Percentiles rank a stretch among this genome's conserved stretches.
Conservation (phyloP, 352 stramenopile genomes). For the Pythium biforme region DNA sequence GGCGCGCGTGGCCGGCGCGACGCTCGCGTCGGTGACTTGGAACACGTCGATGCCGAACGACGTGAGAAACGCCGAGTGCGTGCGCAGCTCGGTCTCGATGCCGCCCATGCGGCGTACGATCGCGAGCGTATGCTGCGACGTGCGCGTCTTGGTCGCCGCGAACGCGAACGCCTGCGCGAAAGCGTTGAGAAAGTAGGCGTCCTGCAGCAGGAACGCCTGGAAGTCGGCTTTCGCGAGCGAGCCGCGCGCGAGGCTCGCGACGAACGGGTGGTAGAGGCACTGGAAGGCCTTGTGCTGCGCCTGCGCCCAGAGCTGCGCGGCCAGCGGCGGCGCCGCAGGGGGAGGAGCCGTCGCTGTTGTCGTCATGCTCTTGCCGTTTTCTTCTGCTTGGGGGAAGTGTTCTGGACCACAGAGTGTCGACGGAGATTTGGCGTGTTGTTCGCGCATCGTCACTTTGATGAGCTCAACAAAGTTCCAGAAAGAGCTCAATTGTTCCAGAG, state of each 20-base stretch:
- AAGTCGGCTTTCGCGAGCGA: slow-evolving; percentile 36
- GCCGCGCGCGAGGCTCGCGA: slow-evolving; percentile 36
- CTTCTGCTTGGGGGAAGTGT: not conserved
- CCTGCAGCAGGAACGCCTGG: slow-evolving; percentile 50
- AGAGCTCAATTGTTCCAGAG: slow-evolving; percentile 8
- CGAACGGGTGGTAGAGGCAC: slow-evolving; percentile 58
- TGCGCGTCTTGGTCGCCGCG: slow-evolving; percentile 40
- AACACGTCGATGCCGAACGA: slow-evolving; percentile 47
- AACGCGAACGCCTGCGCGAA: slow-evolving; percentile 54
- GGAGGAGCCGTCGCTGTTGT: not conserved
- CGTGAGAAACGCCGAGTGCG: slow-evolving; percentile 46
- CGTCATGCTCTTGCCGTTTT: not conserved
- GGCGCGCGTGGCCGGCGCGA: slow-evolving; percentile 34
- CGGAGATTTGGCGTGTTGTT: slow-evolving; percentile 7
- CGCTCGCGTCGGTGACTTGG: slow-evolving; percentile 25
- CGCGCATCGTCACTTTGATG: slow-evolving; percentile 10
- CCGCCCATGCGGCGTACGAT: slow-evolving; percentile 45
- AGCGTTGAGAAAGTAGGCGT: slow-evolving; percentile 52
- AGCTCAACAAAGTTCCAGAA: slow-evolving; percentile 17
- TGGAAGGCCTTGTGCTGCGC: slow-evolving; percentile 30
- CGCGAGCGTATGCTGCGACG: slow-evolving; percentile 33
- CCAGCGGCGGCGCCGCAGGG: slow-evolving; percentile 2
- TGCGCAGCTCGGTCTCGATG: slow-evolving; percentile 46
- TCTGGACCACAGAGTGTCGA: slow-evolving; percentile 2
- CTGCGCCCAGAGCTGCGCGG: slow-evolving; percentile 36